phyloP scores from a whole-genome alignment of 768 basidiomycete genomes.

The Podaxis rugospora region DNA sequence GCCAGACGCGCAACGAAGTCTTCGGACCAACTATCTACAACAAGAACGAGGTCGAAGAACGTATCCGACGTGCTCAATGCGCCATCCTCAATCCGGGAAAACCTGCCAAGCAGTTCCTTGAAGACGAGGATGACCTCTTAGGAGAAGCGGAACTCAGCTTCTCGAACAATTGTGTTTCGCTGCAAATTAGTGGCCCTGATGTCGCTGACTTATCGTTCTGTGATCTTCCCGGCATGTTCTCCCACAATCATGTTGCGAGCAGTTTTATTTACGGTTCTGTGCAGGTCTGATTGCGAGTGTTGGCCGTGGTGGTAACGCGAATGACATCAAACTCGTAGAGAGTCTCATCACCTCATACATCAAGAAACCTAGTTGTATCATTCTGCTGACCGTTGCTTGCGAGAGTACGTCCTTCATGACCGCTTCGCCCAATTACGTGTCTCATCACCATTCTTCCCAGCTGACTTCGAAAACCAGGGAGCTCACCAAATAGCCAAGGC shows the following conservation, averaged over 20 bases:
- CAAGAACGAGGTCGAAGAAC: slow-evolving; percentile 55
- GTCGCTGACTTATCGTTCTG: slow-evolving; percentile 64
- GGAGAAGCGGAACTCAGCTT: slow-evolving; percentile 30
- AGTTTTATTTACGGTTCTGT: not conserved
- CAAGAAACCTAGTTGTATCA: slow-evolving; percentile 54
- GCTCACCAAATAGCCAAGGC: slow-evolving; percentile 60
- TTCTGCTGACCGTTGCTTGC: slow-evolving; percentile 56
- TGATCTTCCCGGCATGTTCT: slow-evolving; percentile 50
- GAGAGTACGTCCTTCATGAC: slow-evolving; percentile 42
- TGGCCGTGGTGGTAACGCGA: slow-evolving; percentile 38
- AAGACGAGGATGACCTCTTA: slow-evolving; percentile 21
- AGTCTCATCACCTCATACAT: slow-evolving; percentile 58
- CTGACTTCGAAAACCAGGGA: slow-evolving; percentile 78
- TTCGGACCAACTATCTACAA: slow-evolving; percentile 49
- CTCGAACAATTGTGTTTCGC: slow-evolving; percentile 51
- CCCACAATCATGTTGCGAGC: not conserved
- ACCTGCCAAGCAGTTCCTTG: slow-evolving; percentile 31
- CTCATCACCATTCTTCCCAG: slow-evolving; percentile 28
- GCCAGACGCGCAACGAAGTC: slow-evolving; percentile 30
- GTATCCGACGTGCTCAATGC: slow-evolving; percentile 60
- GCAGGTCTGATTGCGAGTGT: slow-evolving; percentile 58
- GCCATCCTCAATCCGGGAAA: slow-evolving; percentile 60
- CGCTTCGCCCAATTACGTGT: not conserved
- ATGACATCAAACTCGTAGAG: slow-evolving; percentile 61
- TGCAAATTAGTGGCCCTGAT: slow-evolving; percentile 55